These are phyloP conservation scores for Podila epigama DNA, from an alignment of 192 early-diverging fungal genomes.

Conservation along the genomic window DNA sequence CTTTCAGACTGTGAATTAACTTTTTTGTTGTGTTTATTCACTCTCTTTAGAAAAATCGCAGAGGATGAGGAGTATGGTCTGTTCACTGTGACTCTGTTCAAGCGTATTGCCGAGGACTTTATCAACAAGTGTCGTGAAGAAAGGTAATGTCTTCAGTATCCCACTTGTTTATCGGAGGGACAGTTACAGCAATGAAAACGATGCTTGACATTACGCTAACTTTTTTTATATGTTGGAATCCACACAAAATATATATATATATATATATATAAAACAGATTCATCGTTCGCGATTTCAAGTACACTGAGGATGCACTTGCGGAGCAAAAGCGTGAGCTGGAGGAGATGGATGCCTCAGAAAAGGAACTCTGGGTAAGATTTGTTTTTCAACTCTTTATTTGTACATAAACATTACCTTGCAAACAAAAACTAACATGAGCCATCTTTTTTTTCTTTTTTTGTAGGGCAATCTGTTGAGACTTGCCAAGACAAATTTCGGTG, in stretches of 20 bases:
- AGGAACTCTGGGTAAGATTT: conserved; percentile 66
- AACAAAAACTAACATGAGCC: conserved; percentile 5
- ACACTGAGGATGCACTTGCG: conserved; percentile 80
- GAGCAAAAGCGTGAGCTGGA: conserved; percentile 82
- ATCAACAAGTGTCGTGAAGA: conserved; percentile 86
- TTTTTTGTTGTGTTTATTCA: neutral
- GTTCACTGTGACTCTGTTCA: conserved; percentile 92
- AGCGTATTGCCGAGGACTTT: conserved; percentile 90
- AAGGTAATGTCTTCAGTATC: conserved; percentile 61
- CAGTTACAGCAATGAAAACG: no score
- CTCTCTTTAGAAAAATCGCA: conserved; percentile 70
- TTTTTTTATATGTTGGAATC: no score
- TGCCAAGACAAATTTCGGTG: conserved; percentile 94
- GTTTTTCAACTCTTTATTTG: neutral
- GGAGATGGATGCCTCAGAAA: conserved; percentile 57
- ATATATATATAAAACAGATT: conserved; percentile 61
- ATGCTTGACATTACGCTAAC: no score
- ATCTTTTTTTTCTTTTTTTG: conserved; percentile 7
- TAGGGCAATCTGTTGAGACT: conserved; percentile 80
- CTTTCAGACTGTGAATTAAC: no score
- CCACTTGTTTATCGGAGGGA: no score
- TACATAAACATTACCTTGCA: neutral
- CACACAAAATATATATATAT: no score
- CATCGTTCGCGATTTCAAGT: conserved; percentile 95
- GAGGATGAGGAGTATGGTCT: conserved; percentile 97